Evolutionary conservation across 805 yeast species (phyloP).

Genomic region (Wickerhamiella domercqiae): DNA sequence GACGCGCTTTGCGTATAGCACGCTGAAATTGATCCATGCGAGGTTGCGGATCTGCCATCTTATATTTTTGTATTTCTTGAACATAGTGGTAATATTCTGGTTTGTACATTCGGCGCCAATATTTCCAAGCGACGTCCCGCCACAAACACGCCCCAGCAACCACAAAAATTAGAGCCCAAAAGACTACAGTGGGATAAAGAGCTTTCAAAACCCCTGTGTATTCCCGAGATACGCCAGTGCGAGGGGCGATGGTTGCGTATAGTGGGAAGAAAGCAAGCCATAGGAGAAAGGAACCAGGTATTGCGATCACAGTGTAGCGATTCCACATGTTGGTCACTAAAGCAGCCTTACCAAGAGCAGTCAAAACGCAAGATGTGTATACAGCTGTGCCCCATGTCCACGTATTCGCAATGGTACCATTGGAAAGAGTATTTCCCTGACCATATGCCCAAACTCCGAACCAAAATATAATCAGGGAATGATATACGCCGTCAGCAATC

Average conservation of each 20-base stretch:
- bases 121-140: slow-evolving; percentile 89
- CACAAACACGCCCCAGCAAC: slow-evolving; percentile 63
- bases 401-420: slow-evolving; percentile 65
- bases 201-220: slow-evolving; percentile 65
- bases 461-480: slow-evolving; percentile 70
- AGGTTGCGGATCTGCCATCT: slow-evolving; percentile 88
- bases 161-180: slow-evolving; percentile 71
- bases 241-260: slow-evolving; percentile 75
- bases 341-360: slow-evolving; percentile 91
- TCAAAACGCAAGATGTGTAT: slow-evolving; percentile 72
- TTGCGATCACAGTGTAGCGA: slow-evolving; percentile 75
- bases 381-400: slow-evolving; percentile 94
- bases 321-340: slow-evolving; percentile 89
- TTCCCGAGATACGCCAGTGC: slow-evolving; percentile 65
- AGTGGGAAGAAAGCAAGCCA: slow-evolving; percentile 83
- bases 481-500: slow-evolving; percentile 91
- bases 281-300: slow-evolving; percentile 78
- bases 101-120: slow-evolving; percentile 74
- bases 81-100: slow-evolving; percentile 92
- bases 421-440: slow-evolving; percentile 43
- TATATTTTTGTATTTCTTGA: slow-evolving; percentile 91
- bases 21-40: slow-evolving; percentile 92
- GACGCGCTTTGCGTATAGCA: slow-evolving; percentile 93
- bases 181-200: slow-evolving; percentile 59
- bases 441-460: slow-evolving; percentile 54